Base-by-base conservation (phyloP, 2,329 filamentous ascomycete genomes). In the Drechslerella coelobrocha region DNA sequence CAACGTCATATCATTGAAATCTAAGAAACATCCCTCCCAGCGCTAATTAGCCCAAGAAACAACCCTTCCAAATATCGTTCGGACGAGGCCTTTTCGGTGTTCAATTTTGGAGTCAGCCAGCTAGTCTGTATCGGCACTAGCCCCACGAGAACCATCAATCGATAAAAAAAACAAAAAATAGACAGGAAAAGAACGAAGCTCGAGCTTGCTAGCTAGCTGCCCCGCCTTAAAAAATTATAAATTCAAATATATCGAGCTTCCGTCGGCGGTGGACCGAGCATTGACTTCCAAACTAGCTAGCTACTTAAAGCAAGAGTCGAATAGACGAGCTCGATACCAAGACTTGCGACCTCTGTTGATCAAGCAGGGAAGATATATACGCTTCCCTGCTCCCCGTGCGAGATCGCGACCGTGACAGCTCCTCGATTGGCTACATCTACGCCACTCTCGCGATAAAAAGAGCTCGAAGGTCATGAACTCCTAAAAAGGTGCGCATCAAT, bases 301-400 rank as follows among this genome's bases (percentile, higher is more conserved):
- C 19, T 37, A 27, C 34, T 21, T 54, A 26, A 57, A 19, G 27
- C 19, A n/a, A 51, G 39, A 24, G 37, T 26, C 26, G 19, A 61
- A 29, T 34, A 55, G 63, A 68, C 63, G 63, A 68, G 63, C 63
- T 68, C 63, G 41, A 68, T 48, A 68, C 63, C 63, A 68, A 68
- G 63, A 37, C 56, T 52, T 29, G 41, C 45, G 17, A 39, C 31
- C 27, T 17, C 41, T 39, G 55, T 14, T 12, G 39, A 60, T 60
- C 43, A 10, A 48, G 17, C 26, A 19, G 43, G 9, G 17, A 4
- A 60, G 6, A n/a, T 37, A 50, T 48, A 48, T 48, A n/a, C n/a
- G n/a, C 14, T 26, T 26, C 43, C 43, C 43, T 26, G 43, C 43
- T n/a, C 17, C 19, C 17, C 43, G 43, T 6, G 43, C 43, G 34